Evolutionary conservation across 139 green algal genomes (phyloP).

Genomic region (Auxenochlorella protothecoides): DNA sequence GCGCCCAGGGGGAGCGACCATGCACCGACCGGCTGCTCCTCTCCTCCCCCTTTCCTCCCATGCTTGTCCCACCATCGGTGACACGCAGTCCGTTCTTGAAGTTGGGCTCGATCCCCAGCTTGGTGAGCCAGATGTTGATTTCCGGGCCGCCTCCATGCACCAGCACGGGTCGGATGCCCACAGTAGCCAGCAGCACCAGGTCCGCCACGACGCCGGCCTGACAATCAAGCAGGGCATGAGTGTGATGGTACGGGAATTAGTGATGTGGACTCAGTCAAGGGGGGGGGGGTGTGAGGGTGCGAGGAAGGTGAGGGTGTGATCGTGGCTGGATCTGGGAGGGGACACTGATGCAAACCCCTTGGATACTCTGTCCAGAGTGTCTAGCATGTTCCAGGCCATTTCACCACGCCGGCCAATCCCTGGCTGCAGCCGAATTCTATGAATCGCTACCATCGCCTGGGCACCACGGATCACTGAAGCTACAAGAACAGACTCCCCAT

Average conservation of each 20-base stretch:
- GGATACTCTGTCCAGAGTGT: too few relatives aligned
- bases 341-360: too few relatives aligned
- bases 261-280: too few relatives aligned
- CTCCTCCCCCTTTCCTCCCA: too few relatives aligned
- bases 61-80: slow-evolving; percentile 62
- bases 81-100: slow-evolving; percentile 97
- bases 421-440: neutral
- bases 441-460: neutral
- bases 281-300: neutral
- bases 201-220: slow-evolving; percentile 87
- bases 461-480: neutral
- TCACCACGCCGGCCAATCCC: neutral
- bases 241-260: neutral
- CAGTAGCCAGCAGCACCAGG: slow-evolving; percentile 84
- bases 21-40: too few relatives aligned
- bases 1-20: too few relatives aligned
- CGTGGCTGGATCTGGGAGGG: too few relatives aligned
- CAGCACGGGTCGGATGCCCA: slow-evolving; percentile 86
- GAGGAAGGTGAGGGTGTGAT: neutral
- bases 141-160: slow-evolving; percentile 97
- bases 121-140: slow-evolving; percentile 96
- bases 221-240: neutral
- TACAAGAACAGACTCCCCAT: neutral
- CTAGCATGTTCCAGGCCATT: too few relatives aligned
- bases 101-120: slow-evolving; percentile 85